Evolutionary conservation across 2,329 filamentous ascomycete species (phyloP).

Genomic region (Cordyceps javanica): DNA sequence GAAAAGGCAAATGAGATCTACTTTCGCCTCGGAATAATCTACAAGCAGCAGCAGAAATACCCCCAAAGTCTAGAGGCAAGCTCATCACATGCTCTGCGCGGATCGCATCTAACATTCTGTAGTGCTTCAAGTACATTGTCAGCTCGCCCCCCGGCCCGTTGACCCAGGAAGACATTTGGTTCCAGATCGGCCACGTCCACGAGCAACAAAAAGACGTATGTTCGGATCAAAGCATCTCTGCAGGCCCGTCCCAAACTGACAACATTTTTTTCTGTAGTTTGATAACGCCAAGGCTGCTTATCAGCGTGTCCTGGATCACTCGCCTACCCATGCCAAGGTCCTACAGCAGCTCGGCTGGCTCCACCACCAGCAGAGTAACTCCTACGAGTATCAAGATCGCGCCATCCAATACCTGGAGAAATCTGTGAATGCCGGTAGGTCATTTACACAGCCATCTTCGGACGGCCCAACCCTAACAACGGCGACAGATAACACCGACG

Average conservation of each 20-base stretch:
- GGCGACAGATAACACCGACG: slow-evolving; percentile 75
- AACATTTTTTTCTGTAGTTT: slow-evolving; percentile 59
- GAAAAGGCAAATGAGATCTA: slow-evolving; percentile 99
- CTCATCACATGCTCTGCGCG: slow-evolving; percentile 9
- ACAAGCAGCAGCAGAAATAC: slow-evolving; percentile 97
- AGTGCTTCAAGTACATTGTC: slow-evolving; percentile 99
- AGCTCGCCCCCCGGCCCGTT: slow-evolving; percentile 84
- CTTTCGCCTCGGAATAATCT: slow-evolving; percentile 97
- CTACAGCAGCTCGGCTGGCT: slow-evolving; percentile 97
- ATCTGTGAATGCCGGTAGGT: slow-evolving; percentile 82
- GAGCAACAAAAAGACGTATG: slow-evolving; percentile 98
- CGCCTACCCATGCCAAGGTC: slow-evolving; percentile 95
- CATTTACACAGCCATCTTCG: background rate
- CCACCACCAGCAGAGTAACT: slow-evolving; percentile 91
- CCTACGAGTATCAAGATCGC: slow-evolving; percentile 86
- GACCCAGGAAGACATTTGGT: slow-evolving; percentile 98
- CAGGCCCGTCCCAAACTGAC: slow-evolving; percentile 28
- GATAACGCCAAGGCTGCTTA: slow-evolving; percentile 91
- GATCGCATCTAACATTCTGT: background rate
- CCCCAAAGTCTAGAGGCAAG: slow-evolving; percentile 81
- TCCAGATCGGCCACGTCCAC: slow-evolving; percentile 97
- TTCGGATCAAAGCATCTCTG: slow-evolving; percentile 16
- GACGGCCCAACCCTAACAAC: slow-evolving; percentile 21
- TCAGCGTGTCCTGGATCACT: slow-evolving; percentile 84
- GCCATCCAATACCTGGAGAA: slow-evolving; percentile 97